Percentiles rank a stretch among this genome's conserved stretches.
Evolutionary conservation across 2,329 filamentous ascomycete species (phyloP).

Genomic region (Chalaropsis ovoidea): DNA sequence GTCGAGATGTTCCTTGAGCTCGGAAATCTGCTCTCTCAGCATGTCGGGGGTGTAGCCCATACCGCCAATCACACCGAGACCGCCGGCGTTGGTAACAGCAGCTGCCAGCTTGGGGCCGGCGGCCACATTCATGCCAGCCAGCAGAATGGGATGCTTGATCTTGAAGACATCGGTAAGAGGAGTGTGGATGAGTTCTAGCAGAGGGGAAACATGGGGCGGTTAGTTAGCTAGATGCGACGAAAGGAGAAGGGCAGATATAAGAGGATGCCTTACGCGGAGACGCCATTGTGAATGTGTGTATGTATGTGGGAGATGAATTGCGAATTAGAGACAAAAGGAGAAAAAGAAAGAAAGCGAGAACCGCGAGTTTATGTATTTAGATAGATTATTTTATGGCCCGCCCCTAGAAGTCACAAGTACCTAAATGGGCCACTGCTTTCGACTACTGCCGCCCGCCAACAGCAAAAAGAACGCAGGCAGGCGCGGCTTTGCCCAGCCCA

Average conservation of each 20-base stretch:
- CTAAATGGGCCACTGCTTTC: neutral
- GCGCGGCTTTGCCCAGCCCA: neutral
- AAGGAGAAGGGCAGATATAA: neutral
- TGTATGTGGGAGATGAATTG: constrained; percentile 18
- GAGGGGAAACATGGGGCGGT: neutral
- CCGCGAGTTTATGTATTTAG: neutral
- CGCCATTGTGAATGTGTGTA: constrained; percentile 47
- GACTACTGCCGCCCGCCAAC: neutral
- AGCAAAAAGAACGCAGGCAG: neutral
- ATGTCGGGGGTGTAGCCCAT: constrained; percentile 95
- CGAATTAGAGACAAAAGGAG: constrained; percentile 15
- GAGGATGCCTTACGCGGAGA: constrained; percentile 59
- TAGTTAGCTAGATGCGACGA: neutral
- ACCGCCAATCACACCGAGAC: constrained; percentile 91
- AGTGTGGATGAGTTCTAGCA: constrained; percentile 56
- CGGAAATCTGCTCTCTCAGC: constrained; percentile 86
- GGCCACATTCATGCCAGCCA: constrained; percentile 98
- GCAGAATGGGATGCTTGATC: constrained; percentile 92
- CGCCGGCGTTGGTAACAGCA: constrained; percentile 92
- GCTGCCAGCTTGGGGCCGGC: constrained; percentile 93
- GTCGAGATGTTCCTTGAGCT: constrained; percentile 76
- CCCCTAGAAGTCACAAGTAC: neutral
- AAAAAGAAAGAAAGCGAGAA: constrained; percentile 20
- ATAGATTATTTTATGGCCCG: neutral
- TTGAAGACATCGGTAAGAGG: constrained; percentile 89